These are phyloP conservation scores for Fusarium nematophilum DNA, from an alignment of 2,329 filamentous ascomycete species.

Conservation along the genomic window DNA sequence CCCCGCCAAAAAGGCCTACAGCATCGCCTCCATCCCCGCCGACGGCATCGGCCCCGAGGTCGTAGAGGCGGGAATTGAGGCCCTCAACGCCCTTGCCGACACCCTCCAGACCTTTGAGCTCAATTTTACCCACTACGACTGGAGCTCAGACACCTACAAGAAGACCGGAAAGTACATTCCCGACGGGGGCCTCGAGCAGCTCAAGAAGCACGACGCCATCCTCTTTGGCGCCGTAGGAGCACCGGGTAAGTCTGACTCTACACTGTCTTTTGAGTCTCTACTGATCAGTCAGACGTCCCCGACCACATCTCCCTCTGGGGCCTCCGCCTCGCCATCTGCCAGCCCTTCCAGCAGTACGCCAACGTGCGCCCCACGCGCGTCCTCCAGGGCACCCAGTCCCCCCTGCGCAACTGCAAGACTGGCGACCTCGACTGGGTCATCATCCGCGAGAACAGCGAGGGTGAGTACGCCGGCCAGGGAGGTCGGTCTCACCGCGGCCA, in stretches of 20 bases:
- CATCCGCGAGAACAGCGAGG: slow-evolving; percentile 74
- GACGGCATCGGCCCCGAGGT: slow-evolving; percentile 74
- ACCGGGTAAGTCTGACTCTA: slow-evolving; percentile 50
- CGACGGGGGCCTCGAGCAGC: slow-evolving; percentile 50
- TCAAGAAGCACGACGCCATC: slow-evolving; percentile 65
- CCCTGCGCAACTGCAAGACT: slow-evolving; percentile 61
- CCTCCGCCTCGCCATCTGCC: slow-evolving; percentile 72
- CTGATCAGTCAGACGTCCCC: slow-evolving; percentile 62
- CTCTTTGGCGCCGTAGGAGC: slow-evolving; percentile 74
- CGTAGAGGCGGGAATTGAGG: slow-evolving; percentile 69
- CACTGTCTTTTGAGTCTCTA: neutral
- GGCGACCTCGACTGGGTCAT: slow-evolving; percentile 74
- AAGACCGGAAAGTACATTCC: slow-evolving; percentile 67
- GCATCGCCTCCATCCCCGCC: slow-evolving; percentile 70
- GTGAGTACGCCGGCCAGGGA: slow-evolving; percentile 74
- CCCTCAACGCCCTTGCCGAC: slow-evolving; percentile 65
- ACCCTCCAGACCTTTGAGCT: slow-evolving; percentile 69
- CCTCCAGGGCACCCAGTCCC: slow-evolving; percentile 69
- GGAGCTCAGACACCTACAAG: slow-evolving; percentile 75
- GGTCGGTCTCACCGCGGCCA: slow-evolving; percentile 69
- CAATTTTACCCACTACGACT: slow-evolving; percentile 72
- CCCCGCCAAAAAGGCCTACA: slow-evolving; percentile 52
- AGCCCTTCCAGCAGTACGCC: slow-evolving; percentile 73
- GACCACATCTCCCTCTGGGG: slow-evolving; percentile 76
- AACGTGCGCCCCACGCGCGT: slow-evolving; percentile 73